Evolutionary conservation across 2,329 filamentous ascomycete species (phyloP), one percentile per base, ranked within the genome.

Genomic region (Paraphaeosphaeria sporulosa): DNA sequence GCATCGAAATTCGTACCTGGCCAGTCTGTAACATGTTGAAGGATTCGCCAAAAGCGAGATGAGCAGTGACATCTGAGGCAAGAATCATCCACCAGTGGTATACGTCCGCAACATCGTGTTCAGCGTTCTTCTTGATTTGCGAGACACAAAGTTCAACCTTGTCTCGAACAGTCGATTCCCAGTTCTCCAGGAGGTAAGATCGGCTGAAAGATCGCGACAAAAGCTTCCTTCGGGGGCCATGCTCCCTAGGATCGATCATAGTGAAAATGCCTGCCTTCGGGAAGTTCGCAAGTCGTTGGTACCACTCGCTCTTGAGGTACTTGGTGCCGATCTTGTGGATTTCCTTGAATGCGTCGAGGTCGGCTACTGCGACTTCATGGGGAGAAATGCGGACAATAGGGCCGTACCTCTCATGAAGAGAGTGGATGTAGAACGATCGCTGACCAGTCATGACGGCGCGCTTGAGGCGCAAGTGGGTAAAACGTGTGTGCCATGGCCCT

Each of bases 231-330:
- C 78, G 64, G 3, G 64, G 65, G 21, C 70, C 73, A 61, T 81
- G 78, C n/a, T 66, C 62, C 34, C 72, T 71, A 0, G 69, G 69
- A 46, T 79, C 73, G 1, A 65, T 69, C 76, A 80, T 78, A 13
- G 73, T 71, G 57, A 82, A 81, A 10, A 80, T 64, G 8, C 68
- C 72, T 4, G 62, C 64, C 7, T 72, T 71, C 3, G 68, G 69
- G 48, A 66, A 64, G 5, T 68, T 68, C n/a, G 64, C 63, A 8
- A 72, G 50, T 4, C 61, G 58, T 32, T 64, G 40, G 60, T 83
- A 83, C 73, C 76, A 82, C 3, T 71, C 61, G 1, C 71, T 75
- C 60, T 83, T 83, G 3, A 72, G 61, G 51, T 80, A 83, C 5
- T 76, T 76, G 25, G 76, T 75, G 1, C 79, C 79, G 5, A 79